phyloP scores from a whole-genome alignment of 306 rosid genomes.

The Sphenostylis stenocarpa region DNA sequence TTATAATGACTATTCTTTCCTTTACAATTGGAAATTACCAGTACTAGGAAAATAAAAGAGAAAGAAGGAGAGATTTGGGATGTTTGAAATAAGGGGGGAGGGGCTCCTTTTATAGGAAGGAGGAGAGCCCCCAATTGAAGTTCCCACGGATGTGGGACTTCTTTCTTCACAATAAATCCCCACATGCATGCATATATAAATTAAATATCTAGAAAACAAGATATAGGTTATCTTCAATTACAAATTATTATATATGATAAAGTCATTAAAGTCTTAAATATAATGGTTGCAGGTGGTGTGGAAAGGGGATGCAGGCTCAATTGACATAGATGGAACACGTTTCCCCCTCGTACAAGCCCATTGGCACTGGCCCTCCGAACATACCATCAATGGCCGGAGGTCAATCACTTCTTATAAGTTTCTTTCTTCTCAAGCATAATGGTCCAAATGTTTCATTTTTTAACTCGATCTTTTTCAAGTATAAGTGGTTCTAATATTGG shows the following conservation, averaged over 20 bases:
- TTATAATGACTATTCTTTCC: too few relatives aligned
- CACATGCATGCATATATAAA: not conserved
- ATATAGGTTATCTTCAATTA: too few relatives aligned
- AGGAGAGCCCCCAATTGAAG: too few relatives aligned
- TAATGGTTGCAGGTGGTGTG: slow-evolving; percentile 43
- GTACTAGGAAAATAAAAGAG: too few relatives aligned
- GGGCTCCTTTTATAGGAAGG: too few relatives aligned
- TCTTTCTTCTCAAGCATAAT: not conserved
- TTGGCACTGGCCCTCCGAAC: slow-evolving; percentile 86
- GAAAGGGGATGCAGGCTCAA: slow-evolving; percentile 53
- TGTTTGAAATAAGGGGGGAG: too few relatives aligned
- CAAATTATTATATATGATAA: too few relatives aligned
- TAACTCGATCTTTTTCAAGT: not conserved
- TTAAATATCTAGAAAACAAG: not conserved
- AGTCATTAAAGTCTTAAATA: not conserved
- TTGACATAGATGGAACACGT: slow-evolving; percentile 47
- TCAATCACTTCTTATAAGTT: not conserved
- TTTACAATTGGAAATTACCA: too few relatives aligned
- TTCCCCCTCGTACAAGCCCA: slow-evolving; percentile 58
- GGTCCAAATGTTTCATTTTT: not conserved
- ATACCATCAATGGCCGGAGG: slow-evolving; percentile 64
- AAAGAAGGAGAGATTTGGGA: too few relatives aligned
- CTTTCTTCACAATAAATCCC: too few relatives aligned
- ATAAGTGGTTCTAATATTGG: not conserved
- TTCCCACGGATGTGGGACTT: too few relatives aligned